Base-by-base conservation (phyloP, 208 protist species). In the Lotmaria passim region DNA sequence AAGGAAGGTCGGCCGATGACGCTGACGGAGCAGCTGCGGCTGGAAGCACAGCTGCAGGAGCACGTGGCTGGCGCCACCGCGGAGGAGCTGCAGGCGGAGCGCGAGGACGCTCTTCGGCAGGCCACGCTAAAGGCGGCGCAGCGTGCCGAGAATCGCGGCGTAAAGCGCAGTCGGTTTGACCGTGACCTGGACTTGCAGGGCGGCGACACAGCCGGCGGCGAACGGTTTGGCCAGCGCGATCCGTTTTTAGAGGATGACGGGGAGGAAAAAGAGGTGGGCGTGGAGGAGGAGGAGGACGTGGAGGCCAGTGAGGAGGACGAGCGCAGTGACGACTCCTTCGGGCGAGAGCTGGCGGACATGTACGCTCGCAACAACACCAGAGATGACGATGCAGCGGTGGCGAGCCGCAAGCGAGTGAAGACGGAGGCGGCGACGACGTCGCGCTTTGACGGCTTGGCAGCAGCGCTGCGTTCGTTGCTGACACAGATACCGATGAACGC, bases 1-100 rank as follows among this genome's bases (percentile, higher is more conserved):
- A 85, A 81, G 61, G 87, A 93, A 34, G 91, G 91, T 14, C 70
- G 79, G 28, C 91, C 87, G 14, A 91, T 94, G 83, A 86, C 86
- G 14, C 73, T 96, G 52, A 78, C 78, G 17, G 87, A 96, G 78
- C 91, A 96, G 73, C 73, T 96, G 47, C 81, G 79, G 65, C 69
- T 89, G 39, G 91, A 96, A 43, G 70, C 77, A 39, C 78, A 90
- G 55, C 58, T 96, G 63, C 70, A 87, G 28, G 65, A 90, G 30
- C 73, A 82, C 60, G 78, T 96, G 14, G 73, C 72, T 12, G 67
- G 63, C 31, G 57, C 77, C 19, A 89, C 79, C 34, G 67, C 71
- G 2, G 81, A 88, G 52, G 80, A 91, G 31, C 74, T 95, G 34
- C 36, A 81, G 51, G 78, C 82, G 24, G 66, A 90, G 57, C 82